Percentiles rank a stretch among this genome's conserved stretches.
Conservation (phyloP, 768 basidiomycete species). For the Lyophyllum atratum region DNA sequence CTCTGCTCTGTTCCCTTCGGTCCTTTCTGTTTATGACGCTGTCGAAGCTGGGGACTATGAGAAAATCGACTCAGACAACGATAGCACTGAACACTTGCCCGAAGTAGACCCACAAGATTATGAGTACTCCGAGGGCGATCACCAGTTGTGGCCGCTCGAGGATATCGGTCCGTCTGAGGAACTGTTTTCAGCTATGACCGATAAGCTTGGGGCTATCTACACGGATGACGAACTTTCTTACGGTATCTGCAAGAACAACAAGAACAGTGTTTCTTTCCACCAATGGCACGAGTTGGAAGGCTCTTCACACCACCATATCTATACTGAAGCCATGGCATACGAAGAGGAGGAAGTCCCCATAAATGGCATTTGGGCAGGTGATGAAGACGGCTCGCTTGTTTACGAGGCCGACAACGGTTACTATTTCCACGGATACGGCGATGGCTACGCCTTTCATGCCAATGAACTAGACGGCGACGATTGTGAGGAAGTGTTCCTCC, state of each 20-base stretch:
- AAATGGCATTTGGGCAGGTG: background rate
- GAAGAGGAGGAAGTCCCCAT: background rate
- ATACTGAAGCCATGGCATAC: background rate
- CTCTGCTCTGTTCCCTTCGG: background rate
- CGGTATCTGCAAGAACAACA: background rate
- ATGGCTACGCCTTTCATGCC: background rate
- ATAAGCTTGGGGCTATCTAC: background rate
- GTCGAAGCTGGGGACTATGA: background rate
- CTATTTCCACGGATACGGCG: background rate
- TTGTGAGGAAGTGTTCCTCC: background rate
- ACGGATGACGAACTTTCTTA: background rate
- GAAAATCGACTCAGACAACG: background rate
- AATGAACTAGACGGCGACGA: background rate
- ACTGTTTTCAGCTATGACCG: background rate
- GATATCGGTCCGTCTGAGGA: background rate
- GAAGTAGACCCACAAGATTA: constrained; percentile 13
- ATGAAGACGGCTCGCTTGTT: background rate
- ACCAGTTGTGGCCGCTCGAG: background rate
- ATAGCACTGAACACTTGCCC: constrained; percentile 5
- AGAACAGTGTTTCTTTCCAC: background rate
- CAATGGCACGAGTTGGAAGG: constrained; percentile 8
- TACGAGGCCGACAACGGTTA: background rate
- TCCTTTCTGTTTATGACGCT: background rate
- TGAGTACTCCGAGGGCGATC: constrained; percentile 9
- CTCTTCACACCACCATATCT: background rate